Evolutionary conservation across 179 eudicot genomes (phyloP), one percentile per base, ranked within the genome.

Genomic region (Gypsophila paniculata): DNA sequence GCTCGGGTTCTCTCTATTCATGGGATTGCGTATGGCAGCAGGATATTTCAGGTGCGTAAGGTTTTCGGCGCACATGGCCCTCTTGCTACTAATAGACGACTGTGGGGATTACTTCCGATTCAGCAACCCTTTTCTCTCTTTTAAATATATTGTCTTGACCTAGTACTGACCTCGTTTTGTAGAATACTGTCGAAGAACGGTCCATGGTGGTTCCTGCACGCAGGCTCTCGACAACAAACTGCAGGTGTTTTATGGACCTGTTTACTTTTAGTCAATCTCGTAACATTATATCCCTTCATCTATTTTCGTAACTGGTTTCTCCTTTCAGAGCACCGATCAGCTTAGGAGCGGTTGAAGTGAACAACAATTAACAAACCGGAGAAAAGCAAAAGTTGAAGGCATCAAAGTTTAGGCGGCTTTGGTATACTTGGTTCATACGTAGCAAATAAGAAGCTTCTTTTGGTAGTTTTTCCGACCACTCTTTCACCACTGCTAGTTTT

Each of bases 141-240:
- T n/a, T n/a, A n/a, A n/a, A n/a, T n/a, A n/a, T n/a, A n/a, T n/a
- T n/a, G n/a, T n/a, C n/a, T n/a, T n/a, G n/a, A n/a, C n/a, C n/a
- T n/a, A n/a, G n/a, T n/a, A n/a, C n/a, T n/a, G n/a, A n/a, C n/a
- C n/a, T n/a, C n/a, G n/a, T n/a, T 44, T 65, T 42, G 51, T 90
- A 94, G 99, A 72, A 81, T 94, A 52, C 68, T 73, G 14, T 82
- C 87, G 51, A 85, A 76, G 74, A 81, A 73, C 60, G 92, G 97
- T 48, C 97, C 97, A 15, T 91, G 97, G 97, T 89, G 99, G 97
- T 94, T 94, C 77, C 75, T 94, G 78, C 99, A 94, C 74, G 68
- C 68, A 72, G 85, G 79, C 58, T 70, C 77, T 9, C 44, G 21
- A 49, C 68, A 44, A 68, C 54, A 34, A n/a, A n/a, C n/a, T n/a